phyloP scores from a whole-genome alignment of 139 green algal genomes.

The Nannochloris sp. region DNA sequence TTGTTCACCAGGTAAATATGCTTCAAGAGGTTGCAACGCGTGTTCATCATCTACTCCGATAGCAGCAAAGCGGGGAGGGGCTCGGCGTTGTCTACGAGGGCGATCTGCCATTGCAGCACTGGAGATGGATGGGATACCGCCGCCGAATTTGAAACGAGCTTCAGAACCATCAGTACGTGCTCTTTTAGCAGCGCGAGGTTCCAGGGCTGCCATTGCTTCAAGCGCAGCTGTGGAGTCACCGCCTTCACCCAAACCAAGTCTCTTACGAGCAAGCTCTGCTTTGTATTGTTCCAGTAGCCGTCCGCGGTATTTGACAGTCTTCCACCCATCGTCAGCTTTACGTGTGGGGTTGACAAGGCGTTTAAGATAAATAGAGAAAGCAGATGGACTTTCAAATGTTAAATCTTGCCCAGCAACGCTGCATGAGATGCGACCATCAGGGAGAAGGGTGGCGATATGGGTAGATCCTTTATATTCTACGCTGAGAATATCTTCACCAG shows the following conservation, averaged over 20 bases:
- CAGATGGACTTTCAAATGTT: slow-evolving; percentile 66
- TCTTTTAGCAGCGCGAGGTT: not conserved
- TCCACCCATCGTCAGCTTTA: slow-evolving; percentile 87
- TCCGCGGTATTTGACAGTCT: slow-evolving; percentile 47
- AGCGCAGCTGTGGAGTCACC: not conserved
- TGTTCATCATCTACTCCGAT: slow-evolving; percentile 26
- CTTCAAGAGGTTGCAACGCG: slow-evolving; percentile 41
- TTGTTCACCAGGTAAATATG: slow-evolving; percentile 41
- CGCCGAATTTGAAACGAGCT: slow-evolving; percentile 2
- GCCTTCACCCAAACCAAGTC: not conserved
- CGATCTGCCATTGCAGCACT: not conserved
- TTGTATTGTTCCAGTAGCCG: slow-evolving; percentile 59
- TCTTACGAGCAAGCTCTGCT: slow-evolving; percentile 24
- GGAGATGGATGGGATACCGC: not conserved
- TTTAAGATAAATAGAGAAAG: slow-evolving; percentile 81
- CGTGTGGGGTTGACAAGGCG: slow-evolving; percentile 65
- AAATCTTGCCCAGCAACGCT: slow-evolving; percentile 16
- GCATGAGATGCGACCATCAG: slow-evolving; percentile 54
- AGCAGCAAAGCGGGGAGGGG: slow-evolving; percentile 1
- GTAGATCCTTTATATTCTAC: slow-evolving; percentile 72
- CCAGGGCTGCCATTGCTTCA: not conserved
- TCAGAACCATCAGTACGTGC: not conserved
- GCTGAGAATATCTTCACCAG: slow-evolving; percentile 54
- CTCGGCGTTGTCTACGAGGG: not conserved
- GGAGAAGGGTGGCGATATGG: slow-evolving; percentile 41